Percentiles rank a stretch among this genome's conserved stretches.
phyloP scores from a whole-genome alignment of 768 basidiomycete species.

The Coprinopsis marcescibilis region DNA sequence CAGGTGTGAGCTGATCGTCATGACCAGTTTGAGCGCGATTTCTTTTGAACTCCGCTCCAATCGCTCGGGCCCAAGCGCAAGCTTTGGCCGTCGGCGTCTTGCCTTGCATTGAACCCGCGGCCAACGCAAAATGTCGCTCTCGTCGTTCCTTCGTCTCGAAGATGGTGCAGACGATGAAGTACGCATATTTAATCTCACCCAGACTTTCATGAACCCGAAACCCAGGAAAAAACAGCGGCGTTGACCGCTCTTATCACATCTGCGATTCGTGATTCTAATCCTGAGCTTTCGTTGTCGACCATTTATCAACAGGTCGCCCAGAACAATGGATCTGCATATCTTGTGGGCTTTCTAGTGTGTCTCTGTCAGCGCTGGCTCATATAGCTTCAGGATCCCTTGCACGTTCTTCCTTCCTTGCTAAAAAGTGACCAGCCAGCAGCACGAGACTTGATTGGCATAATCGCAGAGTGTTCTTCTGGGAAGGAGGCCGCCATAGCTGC shows the following conservation, averaged over 20 bases:
- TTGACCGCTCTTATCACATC: slow-evolving; percentile 8
- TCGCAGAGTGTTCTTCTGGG: slow-evolving; percentile 35
- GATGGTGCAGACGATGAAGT: slow-evolving; percentile 8
- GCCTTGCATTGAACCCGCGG: not conserved
- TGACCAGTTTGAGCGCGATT: not conserved
- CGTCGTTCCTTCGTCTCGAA: slow-evolving; percentile 1
- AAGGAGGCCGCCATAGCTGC: slow-evolving; percentile 43
- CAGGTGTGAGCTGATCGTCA: slow-evolving; percentile 1
- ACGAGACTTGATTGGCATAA: slow-evolving; percentile 31
- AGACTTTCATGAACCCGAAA: not conserved
- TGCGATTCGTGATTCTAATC: slow-evolving; percentile 2
- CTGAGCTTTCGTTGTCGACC: not conserved
- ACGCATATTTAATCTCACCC: not conserved
- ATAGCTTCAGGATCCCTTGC: slow-evolving; percentile 36
- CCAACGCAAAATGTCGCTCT: not conserved
- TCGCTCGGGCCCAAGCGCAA: no score
- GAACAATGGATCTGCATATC: not conserved
- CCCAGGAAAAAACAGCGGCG: not conserved
- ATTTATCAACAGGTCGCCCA: not conserved
- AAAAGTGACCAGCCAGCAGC: slow-evolving; percentile 32
- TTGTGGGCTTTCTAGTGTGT: not conserved
- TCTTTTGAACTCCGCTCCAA: not conserved
- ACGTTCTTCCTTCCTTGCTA: slow-evolving; percentile 35
- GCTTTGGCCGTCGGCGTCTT: no score
- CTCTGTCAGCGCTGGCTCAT: not conserved